Evolutionary conservation across 208 protist species (phyloP), one percentile per base, ranked within the genome.

Genomic region (Trypanosoma conorhini): DNA sequence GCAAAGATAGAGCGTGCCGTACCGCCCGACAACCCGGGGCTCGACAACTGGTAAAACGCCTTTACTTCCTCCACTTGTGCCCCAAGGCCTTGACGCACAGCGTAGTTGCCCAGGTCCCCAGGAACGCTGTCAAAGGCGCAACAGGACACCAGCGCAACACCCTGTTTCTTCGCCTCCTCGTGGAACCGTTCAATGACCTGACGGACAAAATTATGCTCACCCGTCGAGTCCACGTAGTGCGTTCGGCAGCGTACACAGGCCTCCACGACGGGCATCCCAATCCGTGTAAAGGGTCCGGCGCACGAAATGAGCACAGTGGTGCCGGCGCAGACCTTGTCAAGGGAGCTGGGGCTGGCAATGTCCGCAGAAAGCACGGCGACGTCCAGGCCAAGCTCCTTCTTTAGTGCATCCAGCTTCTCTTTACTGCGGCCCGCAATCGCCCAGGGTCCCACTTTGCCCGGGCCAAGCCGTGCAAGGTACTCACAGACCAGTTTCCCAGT

Each of bases 181-280:
- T 96, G 74, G 74, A 87, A 88, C 54, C 74, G 65, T 26, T 87
- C 84, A 26, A 85, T 77, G 24, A 96, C 88, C 31, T 67, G 46
- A 38, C 85, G 81, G 10, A 97, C 86, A 83, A 87, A 97, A 26
- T 57, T 62, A 64, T 83, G 83, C 76, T 98, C 95, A 31, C 95
- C 95, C 13, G 91, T 98, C 52, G 89, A 93, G 81, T 98, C 95
- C 46, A 97, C 74, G 76, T 97, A 98, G 79, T 97, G 86, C 8
- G 85, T 92, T 21, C 72, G 63, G 57, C 77, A 76, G 30, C 82
- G 84, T 44, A 98, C 55, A 57, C 95, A 98, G 17, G 91, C 85
- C 24, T 96, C 83, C 31, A 98, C 88, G 22, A 98, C 77, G 5
- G 85, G 83, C 83, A 89, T 92, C 54, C 95, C 95, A 22, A 89